Conservation (phyloP, 139 green algal species). For the Nannochloris sp. region DNA sequence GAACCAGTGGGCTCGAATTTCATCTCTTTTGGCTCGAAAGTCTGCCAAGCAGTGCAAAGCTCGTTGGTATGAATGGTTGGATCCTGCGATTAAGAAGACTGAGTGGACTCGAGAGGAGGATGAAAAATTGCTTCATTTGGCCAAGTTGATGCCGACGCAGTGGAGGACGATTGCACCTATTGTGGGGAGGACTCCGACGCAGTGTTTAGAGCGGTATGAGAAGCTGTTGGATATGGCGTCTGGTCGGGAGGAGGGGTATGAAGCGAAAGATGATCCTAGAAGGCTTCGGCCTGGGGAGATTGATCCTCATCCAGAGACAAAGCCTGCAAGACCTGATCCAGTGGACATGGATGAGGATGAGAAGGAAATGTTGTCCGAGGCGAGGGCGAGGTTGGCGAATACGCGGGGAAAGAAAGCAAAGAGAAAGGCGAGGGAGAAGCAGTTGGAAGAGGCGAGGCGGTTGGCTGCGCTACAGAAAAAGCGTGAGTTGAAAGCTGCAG, state of each 20-base stretch:
- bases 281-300: slow-evolving; percentile 93
- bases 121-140: slow-evolving; percentile 98
- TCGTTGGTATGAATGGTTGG: slow-evolving; percentile 98
- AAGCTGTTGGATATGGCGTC: slow-evolving; percentile 76
- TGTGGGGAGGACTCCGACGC: slow-evolving; percentile 87
- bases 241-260: slow-evolving; percentile 75
- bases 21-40: slow-evolving; percentile 93
- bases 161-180: slow-evolving; percentile 98
- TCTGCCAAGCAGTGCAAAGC: slow-evolving; percentile 99
- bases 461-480: slow-evolving; percentile 95
- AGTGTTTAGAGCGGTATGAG: slow-evolving; percentile 95
- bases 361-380: slow-evolving; percentile 99
- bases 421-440: slow-evolving; percentile 92
- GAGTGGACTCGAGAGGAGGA: slow-evolving; percentile 99
- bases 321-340: slow-evolving; percentile 87
- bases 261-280: slow-evolving; percentile 82
- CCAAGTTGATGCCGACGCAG: slow-evolving; percentile 98
- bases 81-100: slow-evolving; percentile 98
- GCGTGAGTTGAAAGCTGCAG: slow-evolving; percentile 76
- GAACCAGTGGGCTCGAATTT: slow-evolving; percentile 88
- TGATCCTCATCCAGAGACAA: slow-evolving; percentile 94
- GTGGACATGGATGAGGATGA: slow-evolving; percentile 99
- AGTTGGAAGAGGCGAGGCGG: slow-evolving; percentile 93
- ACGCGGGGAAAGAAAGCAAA: slow-evolving; percentile 99
- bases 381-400: slow-evolving; percentile 92